A percentile compares a stretch with the other conserved stretches of the same genome.
phyloP scores from a whole-genome alignment of 2,329 filamentous ascomycete genomes.

The Acrodontium crateriforme region DNA sequence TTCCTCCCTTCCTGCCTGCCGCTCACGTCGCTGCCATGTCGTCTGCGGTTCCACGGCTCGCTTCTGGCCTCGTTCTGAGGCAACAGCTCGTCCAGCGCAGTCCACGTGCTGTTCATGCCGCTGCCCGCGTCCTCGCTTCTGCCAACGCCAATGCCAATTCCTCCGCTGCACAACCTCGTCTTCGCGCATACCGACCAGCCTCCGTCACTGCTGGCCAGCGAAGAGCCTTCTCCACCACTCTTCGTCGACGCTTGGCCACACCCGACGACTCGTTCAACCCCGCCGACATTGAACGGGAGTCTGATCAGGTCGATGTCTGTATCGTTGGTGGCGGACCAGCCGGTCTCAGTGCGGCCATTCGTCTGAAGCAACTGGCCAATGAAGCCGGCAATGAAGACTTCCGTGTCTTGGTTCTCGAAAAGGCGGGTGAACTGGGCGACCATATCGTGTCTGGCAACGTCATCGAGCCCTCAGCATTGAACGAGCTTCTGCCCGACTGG shows the following conservation, averaged over 20 bases:
- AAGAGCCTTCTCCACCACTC: conserved; percentile 18
- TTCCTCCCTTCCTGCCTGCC: not conserved
- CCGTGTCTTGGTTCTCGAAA: conserved; percentile 81
- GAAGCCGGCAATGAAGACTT: conserved; percentile 94
- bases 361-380: conserved; percentile 87
- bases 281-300: conserved; percentile 62
- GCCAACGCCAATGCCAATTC: too few species aligned
- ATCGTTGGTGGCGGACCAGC: conserved; percentile 95
- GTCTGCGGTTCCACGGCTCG: not conserved
- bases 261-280: conserved; percentile 30
- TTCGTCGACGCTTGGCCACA: conserved; percentile 20
- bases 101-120: not conserved
- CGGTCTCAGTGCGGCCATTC: conserved; percentile 82
- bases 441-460: conserved; percentile 95
- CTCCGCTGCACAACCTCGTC: conserved; percentile 12
- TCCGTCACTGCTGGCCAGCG: conserved; percentile 22
- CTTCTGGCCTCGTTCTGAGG: too few species aligned
- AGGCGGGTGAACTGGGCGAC: conserved; percentile 85
- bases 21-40: conserved; percentile 2
- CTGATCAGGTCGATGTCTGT: conserved; percentile 88
- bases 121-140: conserved; percentile 3
- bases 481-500: conserved; percentile 91
- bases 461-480: conserved; percentile 73
- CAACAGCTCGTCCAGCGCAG: not conserved
- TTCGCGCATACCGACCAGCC: conserved; percentile 18